Evolutionary conservation across 73 alveolate species (phyloP).

Genomic region (Paramecium caudatum): DNA sequence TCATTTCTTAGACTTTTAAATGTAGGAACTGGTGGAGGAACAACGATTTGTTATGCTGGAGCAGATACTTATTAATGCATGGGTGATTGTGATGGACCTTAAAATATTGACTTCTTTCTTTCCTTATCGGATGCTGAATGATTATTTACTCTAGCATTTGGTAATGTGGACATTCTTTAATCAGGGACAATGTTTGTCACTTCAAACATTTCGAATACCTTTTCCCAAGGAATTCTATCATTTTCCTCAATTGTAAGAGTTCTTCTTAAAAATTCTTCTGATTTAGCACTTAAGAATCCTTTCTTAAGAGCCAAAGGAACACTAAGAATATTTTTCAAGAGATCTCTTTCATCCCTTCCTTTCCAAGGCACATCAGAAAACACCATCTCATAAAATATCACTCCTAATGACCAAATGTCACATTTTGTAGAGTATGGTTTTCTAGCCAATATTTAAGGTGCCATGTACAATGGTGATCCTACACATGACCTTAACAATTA

Average conservation of each 20-base stretch:
- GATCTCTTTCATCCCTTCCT: conserved; percentile 77
- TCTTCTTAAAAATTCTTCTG: conserved; percentile 68
- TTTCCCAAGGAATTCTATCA: conserved; percentile 77
- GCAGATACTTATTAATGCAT: background rate
- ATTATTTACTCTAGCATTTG: conserved; percentile 24
- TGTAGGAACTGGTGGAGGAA: background rate
- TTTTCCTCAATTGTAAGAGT: conserved; percentile 72
- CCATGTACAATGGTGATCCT: conserved; percentile 88
- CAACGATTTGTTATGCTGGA: background rate
- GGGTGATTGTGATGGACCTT: conserved; percentile 36
- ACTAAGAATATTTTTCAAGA: conserved; percentile 64
- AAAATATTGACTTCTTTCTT: conserved; percentile 31
- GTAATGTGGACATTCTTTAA: background rate
- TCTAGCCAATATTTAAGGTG: conserved; percentile 90
- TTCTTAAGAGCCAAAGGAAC: conserved; percentile 61
- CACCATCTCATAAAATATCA: conserved; percentile 85
- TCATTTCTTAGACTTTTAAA: conserved; percentile 36
- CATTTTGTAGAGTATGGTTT: conserved; percentile 88
- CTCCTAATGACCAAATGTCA: conserved; percentile 92
- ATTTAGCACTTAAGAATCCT: background rate
- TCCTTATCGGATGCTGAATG: conserved; percentile 30
- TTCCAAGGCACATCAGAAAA: conserved; percentile 77
- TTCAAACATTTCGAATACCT: conserved; percentile 72
- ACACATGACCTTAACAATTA: conserved; percentile 71
- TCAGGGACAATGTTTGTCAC: background rate